Evolutionary conservation across 352 stramenopile species (phyloP), one percentile per base, ranked within the genome.

Genomic region (Globisporangium cederbergense): DNA sequence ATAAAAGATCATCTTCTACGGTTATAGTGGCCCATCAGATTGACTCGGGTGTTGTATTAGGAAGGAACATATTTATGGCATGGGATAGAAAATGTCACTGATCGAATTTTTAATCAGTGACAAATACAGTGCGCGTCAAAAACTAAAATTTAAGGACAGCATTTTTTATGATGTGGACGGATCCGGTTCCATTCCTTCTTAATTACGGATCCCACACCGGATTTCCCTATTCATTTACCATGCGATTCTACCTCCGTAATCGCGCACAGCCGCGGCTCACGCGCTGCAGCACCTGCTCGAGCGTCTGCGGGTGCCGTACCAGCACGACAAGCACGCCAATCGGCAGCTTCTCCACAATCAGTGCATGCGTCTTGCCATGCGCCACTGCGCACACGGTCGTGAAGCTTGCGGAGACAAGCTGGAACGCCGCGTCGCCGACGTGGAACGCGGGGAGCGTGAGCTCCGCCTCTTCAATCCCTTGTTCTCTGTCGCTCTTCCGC

Each of bases 311-410:
- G 11, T 67, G 20, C 28, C 68, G 78, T 42, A 86, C 78, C 22
- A 62, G 68, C 62, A 83, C 77, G 0, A 85, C 52, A 58, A 88
- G 56, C 20, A 84, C 53, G 34, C 81, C 81, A 54, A 88, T 81
- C 6, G 78, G 67, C 14, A 88, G 67, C 16, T 84, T 81, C 68
- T 87, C 65, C 4, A 61, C 71, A 52, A 88, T 71, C 25, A 88
- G 72, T 0, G 70, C 70, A 36, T 69, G 71, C 4, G 59, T 52
- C 64, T 69, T 67, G 34, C 77, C 77, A 16, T 32, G 67, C 0
- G 75, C 47, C 13, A 87, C 71, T 3, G 75, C 78, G 54, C 70
- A 81, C 28, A 83, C 50, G 59, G 73, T 79, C 55, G 77, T 72
- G 67, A 81, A 85, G 28, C 58, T 78, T 36, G 75, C 68, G 2